Conservation (phyloP, 2,329 filamentous ascomycete genomes). For the Penicillium hesseltinei region DNA sequence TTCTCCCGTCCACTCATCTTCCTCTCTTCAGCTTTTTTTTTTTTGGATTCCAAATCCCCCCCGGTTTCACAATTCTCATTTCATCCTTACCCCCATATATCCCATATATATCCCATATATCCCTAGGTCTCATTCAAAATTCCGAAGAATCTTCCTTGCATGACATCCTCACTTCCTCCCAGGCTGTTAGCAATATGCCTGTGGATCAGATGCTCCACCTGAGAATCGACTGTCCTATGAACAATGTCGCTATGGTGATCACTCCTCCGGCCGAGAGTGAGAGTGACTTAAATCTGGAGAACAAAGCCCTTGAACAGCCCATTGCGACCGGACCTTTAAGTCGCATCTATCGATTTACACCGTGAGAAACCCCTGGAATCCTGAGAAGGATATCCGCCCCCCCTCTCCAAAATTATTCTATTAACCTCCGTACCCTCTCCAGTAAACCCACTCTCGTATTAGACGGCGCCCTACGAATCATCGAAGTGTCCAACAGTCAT, state of each 20-base stretch:
- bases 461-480: conserved; percentile 36
- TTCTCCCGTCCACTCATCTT: conserved; percentile 19
- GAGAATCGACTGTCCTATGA: conserved; percentile 21
- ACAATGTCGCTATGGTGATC: conserved; percentile 19
- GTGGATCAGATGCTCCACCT: conserved; percentile 27
- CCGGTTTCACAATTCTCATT: too few relatives aligned
- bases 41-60: too few relatives aligned
- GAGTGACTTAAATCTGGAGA: conserved; percentile 6
- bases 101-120: too few relatives aligned
- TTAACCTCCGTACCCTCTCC: background rate
- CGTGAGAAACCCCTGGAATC: background rate
- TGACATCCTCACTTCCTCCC: background rate
- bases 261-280: conserved; percentile 26
- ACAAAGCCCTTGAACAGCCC: background rate
- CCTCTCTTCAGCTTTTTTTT: background rate
- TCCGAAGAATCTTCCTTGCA: background rate
- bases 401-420: background rate
- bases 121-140: background rate
- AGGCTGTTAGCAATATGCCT: conserved; percentile 5
- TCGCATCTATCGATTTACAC: conserved; percentile 9
- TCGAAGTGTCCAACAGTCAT: conserved; percentile 48
- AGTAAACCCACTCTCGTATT: conserved; percentile 39
- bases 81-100: background rate
- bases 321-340: background rate
- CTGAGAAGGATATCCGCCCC: background rate